Evolutionary conservation across 2,329 filamentous ascomycete species (phyloP).

Genomic region (Magnaporthales sp.): DNA sequence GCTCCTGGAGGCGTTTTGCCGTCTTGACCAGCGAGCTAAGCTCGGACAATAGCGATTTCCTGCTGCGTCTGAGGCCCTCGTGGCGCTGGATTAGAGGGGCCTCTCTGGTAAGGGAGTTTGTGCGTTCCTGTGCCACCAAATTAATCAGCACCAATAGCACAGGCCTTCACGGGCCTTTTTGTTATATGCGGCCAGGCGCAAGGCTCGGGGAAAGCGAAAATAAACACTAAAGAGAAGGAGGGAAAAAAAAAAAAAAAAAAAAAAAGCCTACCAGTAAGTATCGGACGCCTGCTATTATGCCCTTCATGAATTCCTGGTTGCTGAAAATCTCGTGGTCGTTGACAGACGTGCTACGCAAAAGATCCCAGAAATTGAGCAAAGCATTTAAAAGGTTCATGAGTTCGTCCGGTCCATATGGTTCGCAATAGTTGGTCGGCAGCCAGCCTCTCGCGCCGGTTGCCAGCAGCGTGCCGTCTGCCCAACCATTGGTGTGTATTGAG

Average conservation of each 20-base stretch:
- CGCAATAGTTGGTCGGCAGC: slow-evolving; percentile 97
- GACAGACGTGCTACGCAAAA: slow-evolving; percentile 68
- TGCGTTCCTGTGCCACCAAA: slow-evolving; percentile 58
- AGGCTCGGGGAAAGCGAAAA: slow-evolving; percentile 14
- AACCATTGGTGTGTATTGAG: slow-evolving; percentile 95
- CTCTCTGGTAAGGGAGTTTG: slow-evolving; percentile 79
- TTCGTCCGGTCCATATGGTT: slow-evolving; percentile 81
- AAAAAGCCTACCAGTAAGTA: slow-evolving; percentile 66
- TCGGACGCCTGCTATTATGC: slow-evolving; percentile 86
- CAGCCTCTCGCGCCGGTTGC: slow-evolving; percentile 82
- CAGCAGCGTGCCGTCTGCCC: slow-evolving; percentile 91
- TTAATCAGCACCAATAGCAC: background rate
- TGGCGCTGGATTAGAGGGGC: slow-evolving; percentile 65
- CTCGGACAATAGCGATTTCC: slow-evolving; percentile 83
- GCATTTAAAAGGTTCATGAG: slow-evolving; percentile 81
- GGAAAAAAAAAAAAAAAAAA: background rate
- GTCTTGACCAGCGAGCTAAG: slow-evolving; percentile 83
- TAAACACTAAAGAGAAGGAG: background rate
- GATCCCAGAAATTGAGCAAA: slow-evolving; percentile 85
- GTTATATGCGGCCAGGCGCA: background rate
- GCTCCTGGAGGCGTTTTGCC: slow-evolving; percentile 75
- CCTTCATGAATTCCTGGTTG: slow-evolving; percentile 89
- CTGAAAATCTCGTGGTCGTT: slow-evolving; percentile 72
- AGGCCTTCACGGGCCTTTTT: background rate
- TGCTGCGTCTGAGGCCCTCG: slow-evolving; percentile 66